Evolutionary conservation across 441 rosid genomes (phyloP).

Genomic region (Brassica hybrid): DNA sequence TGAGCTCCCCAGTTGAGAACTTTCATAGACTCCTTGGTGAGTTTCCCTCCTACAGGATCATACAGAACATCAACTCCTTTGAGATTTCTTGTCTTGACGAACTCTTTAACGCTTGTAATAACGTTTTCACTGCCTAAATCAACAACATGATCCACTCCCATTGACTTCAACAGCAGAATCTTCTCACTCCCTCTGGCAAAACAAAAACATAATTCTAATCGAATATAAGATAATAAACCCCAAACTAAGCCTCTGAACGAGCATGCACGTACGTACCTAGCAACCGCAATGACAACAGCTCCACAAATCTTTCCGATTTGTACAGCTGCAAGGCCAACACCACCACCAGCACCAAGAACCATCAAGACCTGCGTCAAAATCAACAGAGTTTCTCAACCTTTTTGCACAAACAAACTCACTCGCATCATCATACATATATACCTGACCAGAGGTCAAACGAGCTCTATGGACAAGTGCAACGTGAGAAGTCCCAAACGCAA

Average conservation of each 20-base stretch:
- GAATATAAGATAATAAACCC: background rate
- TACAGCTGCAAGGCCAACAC: conserved; percentile 93
- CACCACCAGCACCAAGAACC: conserved; percentile 99
- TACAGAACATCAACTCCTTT: conserved; percentile 89
- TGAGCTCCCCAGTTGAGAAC: conserved; percentile 96
- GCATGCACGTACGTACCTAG: conserved; percentile 69
- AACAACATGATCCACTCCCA: conserved; percentile 88
- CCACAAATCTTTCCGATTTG: conserved; percentile 91
- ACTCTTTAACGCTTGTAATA: conserved; percentile 71
- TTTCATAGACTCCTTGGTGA: conserved; percentile 75
- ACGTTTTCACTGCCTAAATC: conserved; percentile 69
- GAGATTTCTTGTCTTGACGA: conserved; percentile 75
- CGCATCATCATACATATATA: conserved; percentile 26
- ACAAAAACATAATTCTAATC: background rate
- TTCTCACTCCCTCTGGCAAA: conserved; percentile 73
- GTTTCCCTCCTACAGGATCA: conserved; percentile 96
- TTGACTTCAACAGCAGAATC: conserved; percentile 66
- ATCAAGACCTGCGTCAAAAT: conserved; percentile 63
- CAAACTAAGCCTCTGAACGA: background rate
- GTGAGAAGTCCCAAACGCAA: conserved; percentile 94
- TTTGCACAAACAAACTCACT: background rate
- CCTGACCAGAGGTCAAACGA: conserved; percentile 74
- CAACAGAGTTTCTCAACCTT: background rate
- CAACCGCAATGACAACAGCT: conserved; percentile 84
- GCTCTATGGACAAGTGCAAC: conserved; percentile 94